Evolutionary conservation across 148 eudicot genomes (phyloP), one percentile per base, ranked within the genome.

Genomic region (Rhododendron molle): DNA sequence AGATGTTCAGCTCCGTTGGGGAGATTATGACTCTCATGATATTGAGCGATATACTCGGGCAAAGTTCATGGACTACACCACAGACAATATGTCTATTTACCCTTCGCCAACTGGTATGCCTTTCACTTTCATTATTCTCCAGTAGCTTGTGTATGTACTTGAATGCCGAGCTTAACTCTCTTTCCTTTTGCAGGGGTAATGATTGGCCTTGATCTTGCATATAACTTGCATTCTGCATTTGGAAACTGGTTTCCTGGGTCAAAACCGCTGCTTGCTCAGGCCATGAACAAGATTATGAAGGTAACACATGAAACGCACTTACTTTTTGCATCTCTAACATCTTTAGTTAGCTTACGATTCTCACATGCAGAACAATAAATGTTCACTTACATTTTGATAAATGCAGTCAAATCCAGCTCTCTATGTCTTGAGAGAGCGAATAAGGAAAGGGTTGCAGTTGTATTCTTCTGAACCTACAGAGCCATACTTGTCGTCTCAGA

Each of bases 231-330:
- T 93, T 95, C 99, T 85, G 98, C 99, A 50, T 97, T 97, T 85
- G 99, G 99, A 76, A 97, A 97, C 91, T 97, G 99, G 99, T 97
- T 97, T 86, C 99, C 99, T 86, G 99, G 99, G 36, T 97, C 99
- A 46, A 97, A 97, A 83, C 99, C 99, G 44, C 88, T 97, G 85
- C 95, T 97, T 88, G 95, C 95, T 9, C 99, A 95, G 91, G 99
- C 99, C 77, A 97, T 97, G 99, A 97, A 95, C 86, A 97, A 97
- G 93, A 97, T 97, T 86, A 97, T 97, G 99, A 97, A 62, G 99
- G 99, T 97, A 78, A 47, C 38, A 11, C 77, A 14, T 60, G 77
- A 58, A 18, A 8, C 56, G 30, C 30, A 79, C n/a, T 76, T 47
- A 16, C 40, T 84, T 60, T 81, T 16, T 71, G n/a, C n/a, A 36